Percentiles rank a stretch among this genome's conserved stretches.
These are phyloP conservation scores for Mycena chlorophos DNA, from an alignment of 768 basidiomycete species.

Conservation along the genomic window DNA sequence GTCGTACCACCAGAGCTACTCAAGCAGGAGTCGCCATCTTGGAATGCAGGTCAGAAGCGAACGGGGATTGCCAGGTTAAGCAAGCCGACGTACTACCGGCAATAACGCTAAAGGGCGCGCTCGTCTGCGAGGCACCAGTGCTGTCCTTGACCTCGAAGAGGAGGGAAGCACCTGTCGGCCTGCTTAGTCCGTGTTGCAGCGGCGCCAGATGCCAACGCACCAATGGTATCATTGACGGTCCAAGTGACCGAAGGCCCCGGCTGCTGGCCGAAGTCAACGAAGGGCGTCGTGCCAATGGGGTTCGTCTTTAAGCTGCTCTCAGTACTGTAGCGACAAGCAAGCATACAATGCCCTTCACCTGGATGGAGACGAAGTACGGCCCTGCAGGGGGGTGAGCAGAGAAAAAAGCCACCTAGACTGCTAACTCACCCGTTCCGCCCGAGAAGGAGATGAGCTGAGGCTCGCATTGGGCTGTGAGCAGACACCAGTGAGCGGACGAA, in stretches of 20 bases:
- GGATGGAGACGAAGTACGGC: slow-evolving; percentile 66
- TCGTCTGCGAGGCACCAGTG: slow-evolving; percentile 50
- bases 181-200: background rate
- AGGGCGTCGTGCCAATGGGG: slow-evolving; percentile 39
- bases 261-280: slow-evolving; percentile 48
- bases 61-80: background rate
- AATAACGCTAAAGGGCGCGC: slow-evolving; percentile 52
- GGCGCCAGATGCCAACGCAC: slow-evolving; percentile 33
- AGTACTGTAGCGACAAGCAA: too few species aligned
- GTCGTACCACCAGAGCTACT: slow-evolving; percentile 15
- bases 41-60: slow-evolving; percentile 11
- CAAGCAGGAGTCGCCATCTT: slow-evolving; percentile 35
- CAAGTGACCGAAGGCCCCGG: slow-evolving; percentile 50
- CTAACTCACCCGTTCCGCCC: slow-evolving; percentile 57
- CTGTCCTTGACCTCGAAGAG: slow-evolving; percentile 63
- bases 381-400: slow-evolving; percentile 36
- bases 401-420: background rate
- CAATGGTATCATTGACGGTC: slow-evolving; percentile 48
- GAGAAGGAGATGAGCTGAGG: slow-evolving; percentile 55
- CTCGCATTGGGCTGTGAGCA: slow-evolving; percentile 49
- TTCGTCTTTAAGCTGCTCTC: slow-evolving; percentile 56
- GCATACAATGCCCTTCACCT: too few species aligned
- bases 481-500: background rate
- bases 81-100: slow-evolving; percentile 47
- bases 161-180: slow-evolving; percentile 46